phyloP scores from a whole-genome alignment of 257 asterid genomes.

The Solanum paucissectum region DNA sequence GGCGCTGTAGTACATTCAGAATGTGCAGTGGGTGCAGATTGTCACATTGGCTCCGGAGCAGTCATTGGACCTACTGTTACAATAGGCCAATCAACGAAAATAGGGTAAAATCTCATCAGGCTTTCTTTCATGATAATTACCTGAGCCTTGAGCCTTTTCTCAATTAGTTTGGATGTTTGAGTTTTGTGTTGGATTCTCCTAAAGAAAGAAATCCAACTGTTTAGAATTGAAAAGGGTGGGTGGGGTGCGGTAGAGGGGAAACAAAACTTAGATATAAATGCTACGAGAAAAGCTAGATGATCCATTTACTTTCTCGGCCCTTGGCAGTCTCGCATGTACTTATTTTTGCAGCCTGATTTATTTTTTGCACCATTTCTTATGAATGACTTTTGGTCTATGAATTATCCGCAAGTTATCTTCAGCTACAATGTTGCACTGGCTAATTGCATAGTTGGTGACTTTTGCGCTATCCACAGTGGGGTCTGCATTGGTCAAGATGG shows the following conservation, averaged over 20 bases:
- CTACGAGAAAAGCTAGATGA: background rate
- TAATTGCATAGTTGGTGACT: slow-evolving; percentile 72
- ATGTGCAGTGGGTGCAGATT: slow-evolving; percentile 55
- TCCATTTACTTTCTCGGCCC: background rate
- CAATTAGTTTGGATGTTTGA: background rate
- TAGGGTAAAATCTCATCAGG: slow-evolving; percentile 41
- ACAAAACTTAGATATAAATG: background rate
- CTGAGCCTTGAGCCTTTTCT: background rate
- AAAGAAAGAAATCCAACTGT: background rate
- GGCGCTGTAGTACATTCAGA: slow-evolving; percentile 71
- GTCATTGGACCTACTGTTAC: slow-evolving; percentile 65
- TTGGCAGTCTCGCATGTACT: background rate
- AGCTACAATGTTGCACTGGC: slow-evolving; percentile 72
- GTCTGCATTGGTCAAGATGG: slow-evolving; percentile 97
- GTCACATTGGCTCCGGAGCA: slow-evolving; percentile 59
- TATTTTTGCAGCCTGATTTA: background rate
- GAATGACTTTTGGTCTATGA: background rate
- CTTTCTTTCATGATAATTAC: background rate
- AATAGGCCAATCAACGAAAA: slow-evolving; percentile 67
- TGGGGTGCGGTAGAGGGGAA: background rate
- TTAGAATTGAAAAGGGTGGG: background rate
- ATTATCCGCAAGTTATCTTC: slow-evolving; percentile 4
- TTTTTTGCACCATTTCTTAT: background rate
- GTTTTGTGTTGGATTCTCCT: background rate
- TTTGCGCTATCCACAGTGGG: slow-evolving; percentile 66